A percentile compares a stretch with the other conserved stretches of the same genome.
These are phyloP conservation scores for Pseudozyma thailandica DNA, from an alignment of 1,284 basidiomycete species.

Conservation along the genomic window DNA sequence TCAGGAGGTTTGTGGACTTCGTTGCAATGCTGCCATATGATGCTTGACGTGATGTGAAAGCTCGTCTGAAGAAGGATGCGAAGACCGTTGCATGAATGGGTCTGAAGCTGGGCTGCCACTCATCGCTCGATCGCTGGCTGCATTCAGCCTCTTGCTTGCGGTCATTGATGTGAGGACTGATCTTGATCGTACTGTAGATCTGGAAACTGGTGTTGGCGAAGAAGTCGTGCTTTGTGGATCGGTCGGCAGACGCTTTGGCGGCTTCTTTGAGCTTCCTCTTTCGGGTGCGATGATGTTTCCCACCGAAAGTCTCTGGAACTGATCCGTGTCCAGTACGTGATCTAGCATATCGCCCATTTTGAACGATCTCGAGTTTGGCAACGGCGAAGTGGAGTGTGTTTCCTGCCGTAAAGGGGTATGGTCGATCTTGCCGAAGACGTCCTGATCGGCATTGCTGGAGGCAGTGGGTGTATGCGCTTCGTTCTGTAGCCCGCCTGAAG, in stretches of 20 bases:
- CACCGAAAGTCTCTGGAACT: conserved; percentile 27
- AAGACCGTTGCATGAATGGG: conserved; percentile 16
- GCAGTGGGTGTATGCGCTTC: conserved; percentile 26
- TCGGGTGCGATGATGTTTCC: conserved; percentile 49
- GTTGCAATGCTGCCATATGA: conserved; percentile 38
- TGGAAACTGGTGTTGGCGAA: conserved; percentile 33
- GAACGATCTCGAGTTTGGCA: conserved; percentile 39
- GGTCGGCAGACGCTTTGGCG: conserved; percentile 16
- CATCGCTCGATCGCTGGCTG: not conserved
- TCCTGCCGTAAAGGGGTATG: conserved; percentile 40
- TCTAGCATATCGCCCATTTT: conserved; percentile 45
- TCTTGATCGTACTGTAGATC: conserved; percentile 14
- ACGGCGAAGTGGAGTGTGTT: conserved; percentile 40
- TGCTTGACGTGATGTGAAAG: conserved; percentile 36
- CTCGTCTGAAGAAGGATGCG: conserved; percentile 17
- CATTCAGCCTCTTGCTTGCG: conserved; percentile 2
- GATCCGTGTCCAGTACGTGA: conserved; percentile 25
- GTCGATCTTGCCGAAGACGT: conserved; percentile 45
- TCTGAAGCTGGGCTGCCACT: conserved; percentile 16
- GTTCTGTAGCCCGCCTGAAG: conserved; percentile 1
- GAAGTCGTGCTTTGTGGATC: conserved; percentile 34
- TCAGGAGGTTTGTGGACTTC: conserved; percentile 28
- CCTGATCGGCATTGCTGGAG: conserved; percentile 7
- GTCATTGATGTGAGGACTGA: conserved; percentile 28
- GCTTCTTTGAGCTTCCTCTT: conserved; percentile 34